Base-by-base conservation (phyloP, 768 basidiomycete species). In the Russula sp. region DNA sequence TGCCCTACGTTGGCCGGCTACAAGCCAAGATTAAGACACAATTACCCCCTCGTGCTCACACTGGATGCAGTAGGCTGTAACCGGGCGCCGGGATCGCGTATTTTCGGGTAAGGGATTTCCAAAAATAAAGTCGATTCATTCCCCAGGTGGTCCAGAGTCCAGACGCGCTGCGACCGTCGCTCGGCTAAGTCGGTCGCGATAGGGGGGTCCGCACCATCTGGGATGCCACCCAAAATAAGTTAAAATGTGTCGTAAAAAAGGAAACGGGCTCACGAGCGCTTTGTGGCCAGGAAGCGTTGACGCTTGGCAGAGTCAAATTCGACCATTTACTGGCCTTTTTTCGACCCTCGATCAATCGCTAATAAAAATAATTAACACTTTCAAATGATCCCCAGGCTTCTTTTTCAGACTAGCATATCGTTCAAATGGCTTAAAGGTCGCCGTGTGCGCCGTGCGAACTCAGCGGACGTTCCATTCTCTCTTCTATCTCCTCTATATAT, bases 361-460 rank as follows among this genome's bases (percentile, higher is more conserved):
- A 65, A 52, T 46, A 38, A 55, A 59, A 61, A 61, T 65, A 57
- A 52, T 65, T 65, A 38, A 48, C 24, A 8, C 30, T 44, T 20
- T 26, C 40, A 42, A 44, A 34, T 65, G 59, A 56, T 57, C 42
- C 48, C 59, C 38, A 18, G 48, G 36, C 63, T 64, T 61, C 60
- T 65, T 46, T 61, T 52, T 65, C 55, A 61, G 64, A 61, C 48
- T 65, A 65, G 64, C 18, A 13, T 14, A 13, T 28, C 49, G 11
- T 55, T n/a, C 52, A 40, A 34, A 65, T 57, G 59, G 18, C 42
- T 59, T 65, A 65, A 65, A 65, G 59, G 51, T 40, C 20, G 64
- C 30, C 42, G 34, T 51, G 28, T 58, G 2, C 40, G 60, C 55
- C 59, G 54, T 57, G 59, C 42, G 64, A 61, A 65, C 64, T 61